Base-by-base conservation (phyloP, 2,329 filamentous ascomycete genomes). In the Neofusicoccum ribis region DNA sequence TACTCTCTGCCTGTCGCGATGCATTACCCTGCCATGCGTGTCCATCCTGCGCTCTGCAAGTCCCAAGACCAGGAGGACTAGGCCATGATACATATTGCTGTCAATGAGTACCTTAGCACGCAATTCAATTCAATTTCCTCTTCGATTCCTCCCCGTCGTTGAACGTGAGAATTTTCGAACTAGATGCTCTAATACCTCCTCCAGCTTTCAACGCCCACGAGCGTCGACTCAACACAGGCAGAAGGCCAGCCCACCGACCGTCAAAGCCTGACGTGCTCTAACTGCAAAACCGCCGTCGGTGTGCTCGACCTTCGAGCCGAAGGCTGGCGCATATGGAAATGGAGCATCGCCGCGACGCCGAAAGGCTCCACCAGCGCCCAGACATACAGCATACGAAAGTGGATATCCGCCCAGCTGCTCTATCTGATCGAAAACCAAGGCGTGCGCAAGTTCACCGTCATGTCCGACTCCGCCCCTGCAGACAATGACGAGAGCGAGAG, bases 381-480 rank as follows among this genome's bases (percentile, higher is more conserved):
- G 39, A 72, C 59, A n/a, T 76, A 70, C 66, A 68, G 64, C 20
- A 66, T 65, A 46, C 72, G 72, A 47, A 77, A 81, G 64, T 85
- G 77, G 78, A 78, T 88, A 34, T 81, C 83, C n/a, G 83, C 84
- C 5, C 83, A 85, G 63, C 76, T 89, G 3, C 77, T 88, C 34
- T 81, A 82, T 61, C 74, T 85, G 5, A 82, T 86, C 46, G 85
- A 88, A 27, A 82, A 82, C 65, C 81, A 83, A 68, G 85, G 84
- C 43, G 77, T 84, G 3, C 81, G 85, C 17, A 83, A 85, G 69
- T 87, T 88, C 74, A 66, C 62, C 9, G 51, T 58, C 7, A 23
- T n/a, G 27, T 14, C 47, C 23, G 61, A 63, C 11, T n/a, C 15
- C 58, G 8, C 3, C 5, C 5, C 23, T 15, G 43, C 61, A 15